phyloP scores from a whole-genome alignment of 441 rosid species.

The Populus tomentosa region DNA sequence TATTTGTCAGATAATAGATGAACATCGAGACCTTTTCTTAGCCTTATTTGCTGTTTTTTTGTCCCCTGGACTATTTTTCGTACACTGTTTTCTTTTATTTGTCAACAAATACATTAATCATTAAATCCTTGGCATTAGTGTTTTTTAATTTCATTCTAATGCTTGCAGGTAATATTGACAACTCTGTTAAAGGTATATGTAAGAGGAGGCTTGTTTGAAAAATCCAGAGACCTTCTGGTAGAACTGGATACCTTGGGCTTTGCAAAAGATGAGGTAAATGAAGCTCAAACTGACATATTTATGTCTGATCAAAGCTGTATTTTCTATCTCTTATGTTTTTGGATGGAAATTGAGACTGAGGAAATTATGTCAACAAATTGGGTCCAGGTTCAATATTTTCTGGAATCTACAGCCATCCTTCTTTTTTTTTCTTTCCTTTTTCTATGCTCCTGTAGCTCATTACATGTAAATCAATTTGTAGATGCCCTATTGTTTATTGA shows the following conservation, averaged over 20 bases:
- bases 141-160: conserved; percentile 14
- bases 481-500: conserved; percentile 89
- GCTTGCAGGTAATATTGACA: conserved; percentile 77
- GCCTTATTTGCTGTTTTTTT: not conserved
- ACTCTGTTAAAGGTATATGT: conserved; percentile 83
- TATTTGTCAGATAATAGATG: too few relatives aligned
- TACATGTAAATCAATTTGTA: conserved; percentile 25
- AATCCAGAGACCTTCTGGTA: conserved; percentile 58
- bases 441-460: conserved; percentile 12
- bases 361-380: not conserved
- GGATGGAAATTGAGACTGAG: not conserved
- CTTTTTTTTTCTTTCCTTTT: not conserved
- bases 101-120: not conserved
- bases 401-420: not conserved
- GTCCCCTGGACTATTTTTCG: not conserved
- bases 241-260: conserved; percentile 65
- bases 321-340: not conserved
- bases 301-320: conserved; percentile 12
- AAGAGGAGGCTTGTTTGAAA: conserved; percentile 89
- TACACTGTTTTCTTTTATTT: not conserved
- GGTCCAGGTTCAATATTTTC: not conserved
- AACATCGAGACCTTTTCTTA: not conserved
- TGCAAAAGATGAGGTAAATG: conserved; percentile 75
- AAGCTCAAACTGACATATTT: not conserved
- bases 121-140: not conserved